Percentiles rank a stretch among this genome's conserved stretches.
Conservation (phyloP, 371 early-diverging fungal genomes). For the Mucor lusitanicus region DNA sequence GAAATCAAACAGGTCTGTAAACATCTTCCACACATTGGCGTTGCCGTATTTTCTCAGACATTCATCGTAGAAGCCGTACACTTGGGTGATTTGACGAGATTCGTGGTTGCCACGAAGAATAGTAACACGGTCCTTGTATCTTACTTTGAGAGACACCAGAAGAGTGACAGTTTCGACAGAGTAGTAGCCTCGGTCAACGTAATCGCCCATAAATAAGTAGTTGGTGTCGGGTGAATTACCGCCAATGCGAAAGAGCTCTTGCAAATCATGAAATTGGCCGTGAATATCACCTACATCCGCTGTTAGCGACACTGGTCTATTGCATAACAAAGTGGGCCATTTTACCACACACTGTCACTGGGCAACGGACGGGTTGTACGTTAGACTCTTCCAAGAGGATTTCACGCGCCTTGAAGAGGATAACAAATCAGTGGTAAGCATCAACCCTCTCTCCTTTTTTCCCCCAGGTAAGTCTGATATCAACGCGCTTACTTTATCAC, state of each 20-base stretch:
- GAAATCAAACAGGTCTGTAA: conserved; percentile 98
- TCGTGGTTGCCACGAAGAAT: conserved; percentile 99
- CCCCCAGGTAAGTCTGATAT: not conserved
- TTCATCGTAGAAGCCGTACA: conserved; percentile 98
- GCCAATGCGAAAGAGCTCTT: conserved; percentile 97
- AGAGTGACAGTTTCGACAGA: conserved; percentile 97
- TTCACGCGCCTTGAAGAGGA: conserved; percentile 77
- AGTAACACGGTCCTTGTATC: conserved; percentile 96
- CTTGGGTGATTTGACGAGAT: conserved; percentile 97
- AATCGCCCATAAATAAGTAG: conserved; percentile 99
- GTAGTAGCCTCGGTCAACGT: conserved; percentile 99
- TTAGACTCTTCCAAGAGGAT: conserved; percentile 93
- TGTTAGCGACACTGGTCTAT: conserved; percentile 11
- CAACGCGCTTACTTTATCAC: conserved; percentile 77
- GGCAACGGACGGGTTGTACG: conserved; percentile 94
- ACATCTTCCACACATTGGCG: conserved; percentile 98
- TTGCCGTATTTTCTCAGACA: conserved; percentile 97
- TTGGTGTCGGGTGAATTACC: conserved; percentile 97
- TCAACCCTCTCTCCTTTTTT: not conserved
- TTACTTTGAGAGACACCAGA: conserved; percentile 92
- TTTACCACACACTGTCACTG: conserved; percentile 96
- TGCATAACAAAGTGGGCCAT: not conserved
- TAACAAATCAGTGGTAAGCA: not conserved
- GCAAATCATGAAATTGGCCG: conserved; percentile 98
- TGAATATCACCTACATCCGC: conserved; percentile 79